These are phyloP conservation scores for Trifolium repens DNA, from an alignment of 306 rosid species.

Conservation along the genomic window DNA sequence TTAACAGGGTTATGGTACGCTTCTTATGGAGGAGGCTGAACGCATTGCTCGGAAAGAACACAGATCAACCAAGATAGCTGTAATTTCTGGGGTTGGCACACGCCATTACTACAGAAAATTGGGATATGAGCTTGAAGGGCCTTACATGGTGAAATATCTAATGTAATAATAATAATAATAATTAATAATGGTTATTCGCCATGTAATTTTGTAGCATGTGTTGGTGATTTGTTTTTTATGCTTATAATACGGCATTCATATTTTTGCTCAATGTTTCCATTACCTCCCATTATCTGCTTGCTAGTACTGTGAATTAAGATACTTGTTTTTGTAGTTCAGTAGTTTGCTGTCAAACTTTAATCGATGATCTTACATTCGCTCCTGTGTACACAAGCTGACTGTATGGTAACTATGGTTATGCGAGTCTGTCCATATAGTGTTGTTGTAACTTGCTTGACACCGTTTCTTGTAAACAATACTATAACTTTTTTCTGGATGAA, in stretches of 20 bases:
- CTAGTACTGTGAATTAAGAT: neutral
- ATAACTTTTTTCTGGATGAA: neutral
- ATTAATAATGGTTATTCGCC: slow-evolving; percentile 15
- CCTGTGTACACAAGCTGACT: neutral
- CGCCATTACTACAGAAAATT: slow-evolving; percentile 91
- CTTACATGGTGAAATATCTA: slow-evolving; percentile 92
- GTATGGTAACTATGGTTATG: neutral
- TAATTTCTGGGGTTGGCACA: slow-evolving; percentile 96
- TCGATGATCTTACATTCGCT: neutral
- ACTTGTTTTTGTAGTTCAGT: slow-evolving; percentile 25
- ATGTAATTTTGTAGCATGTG: slow-evolving; percentile 51
- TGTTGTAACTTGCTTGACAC: neutral
- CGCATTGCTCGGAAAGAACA: slow-evolving; percentile 79
- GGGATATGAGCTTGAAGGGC: slow-evolving; percentile 96
- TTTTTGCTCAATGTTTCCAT: slow-evolving; percentile 20
- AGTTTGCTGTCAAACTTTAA: neutral
- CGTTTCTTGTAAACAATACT: neutral
- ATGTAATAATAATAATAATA: slow-evolving; percentile 11
- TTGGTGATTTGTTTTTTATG: slow-evolving; percentile 31
- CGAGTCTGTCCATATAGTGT: neutral
- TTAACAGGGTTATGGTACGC: slow-evolving; percentile 92
- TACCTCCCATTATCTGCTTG: neutral
- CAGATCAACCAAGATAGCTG: slow-evolving; percentile 79
- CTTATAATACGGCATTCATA: neutral
- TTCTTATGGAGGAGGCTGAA: slow-evolving; percentile 97